Conservation (phyloP, 1,284 basidiomycete species). For the Takashimella tepidaria region DNA sequence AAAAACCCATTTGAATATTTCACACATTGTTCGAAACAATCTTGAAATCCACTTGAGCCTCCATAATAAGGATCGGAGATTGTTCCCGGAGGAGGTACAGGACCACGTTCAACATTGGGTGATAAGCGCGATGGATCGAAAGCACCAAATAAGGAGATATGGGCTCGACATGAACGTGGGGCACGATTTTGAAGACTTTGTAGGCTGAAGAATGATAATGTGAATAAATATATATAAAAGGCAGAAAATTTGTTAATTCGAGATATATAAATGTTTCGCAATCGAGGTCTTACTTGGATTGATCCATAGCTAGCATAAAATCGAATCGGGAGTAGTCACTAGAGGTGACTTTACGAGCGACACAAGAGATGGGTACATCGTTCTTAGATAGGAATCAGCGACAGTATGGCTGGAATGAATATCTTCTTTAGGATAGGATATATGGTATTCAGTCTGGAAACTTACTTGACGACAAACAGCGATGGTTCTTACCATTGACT, state of each 20-base stretch:
- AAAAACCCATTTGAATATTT: slow-evolving; percentile 43
- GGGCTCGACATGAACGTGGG: slow-evolving; percentile 28
- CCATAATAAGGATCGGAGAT: slow-evolving; percentile 50
- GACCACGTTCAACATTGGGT: slow-evolving; percentile 3
- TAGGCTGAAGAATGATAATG: slow-evolving; percentile 40
- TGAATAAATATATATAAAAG: too few species aligned
- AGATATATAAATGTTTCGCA: too few species aligned
- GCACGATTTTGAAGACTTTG: slow-evolving; percentile 41
- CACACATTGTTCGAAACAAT: slow-evolving; percentile 48
- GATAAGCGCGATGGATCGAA: slow-evolving; percentile 31
- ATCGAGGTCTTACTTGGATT: slow-evolving; percentile 36
- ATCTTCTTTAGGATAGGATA: too few species aligned
- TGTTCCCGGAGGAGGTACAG: slow-evolving; percentile 18
- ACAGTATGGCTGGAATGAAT: too few species aligned
- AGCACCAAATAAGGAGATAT: slow-evolving; percentile 37
- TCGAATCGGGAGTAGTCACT: slow-evolving; percentile 47
- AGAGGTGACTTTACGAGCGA: slow-evolving; percentile 42
- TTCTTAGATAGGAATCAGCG: too few species aligned
- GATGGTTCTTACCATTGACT: too few species aligned
- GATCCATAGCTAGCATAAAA: slow-evolving; percentile 52
- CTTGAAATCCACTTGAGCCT: slow-evolving; percentile 47
- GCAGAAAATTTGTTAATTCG: too few species aligned
- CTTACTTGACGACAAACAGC: slow-evolving; percentile 44
- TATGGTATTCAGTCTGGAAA: not conserved
- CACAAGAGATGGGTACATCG: slow-evolving; percentile 43